phyloP scores from a whole-genome alignment of 1,284 basidiomycete species.

The Ustilago tritici region DNA sequence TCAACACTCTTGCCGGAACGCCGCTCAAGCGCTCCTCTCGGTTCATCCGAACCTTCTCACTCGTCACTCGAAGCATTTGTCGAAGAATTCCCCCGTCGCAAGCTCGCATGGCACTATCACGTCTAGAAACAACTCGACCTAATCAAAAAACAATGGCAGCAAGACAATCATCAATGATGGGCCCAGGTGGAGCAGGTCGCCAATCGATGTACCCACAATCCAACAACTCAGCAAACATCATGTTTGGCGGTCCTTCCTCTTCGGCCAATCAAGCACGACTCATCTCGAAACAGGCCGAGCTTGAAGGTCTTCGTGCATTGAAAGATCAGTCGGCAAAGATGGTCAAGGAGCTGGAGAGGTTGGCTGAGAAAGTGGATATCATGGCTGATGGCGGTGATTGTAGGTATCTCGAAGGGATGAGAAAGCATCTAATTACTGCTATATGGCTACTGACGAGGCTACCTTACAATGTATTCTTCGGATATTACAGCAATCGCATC shows the following conservation, averaged over 20 bases:
- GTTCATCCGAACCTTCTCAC: too few relatives aligned
- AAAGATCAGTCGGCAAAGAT: conserved; percentile 62
- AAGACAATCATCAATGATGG: conserved; percentile 34
- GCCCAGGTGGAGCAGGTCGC: conserved; percentile 24
- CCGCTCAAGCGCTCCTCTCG: too few relatives aligned
- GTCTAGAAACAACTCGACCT: too few relatives aligned
- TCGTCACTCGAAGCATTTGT: too few relatives aligned
- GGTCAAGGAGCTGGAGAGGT: conserved; percentile 58
- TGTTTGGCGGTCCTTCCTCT: conserved; percentile 47
- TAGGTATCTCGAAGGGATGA: conserved; percentile 22
- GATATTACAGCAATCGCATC: conserved; percentile 58
- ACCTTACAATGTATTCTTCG: not conserved
- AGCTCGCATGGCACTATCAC: too few relatives aligned
- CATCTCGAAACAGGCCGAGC: conserved; percentile 62
- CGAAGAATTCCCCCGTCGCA: too few relatives aligned
- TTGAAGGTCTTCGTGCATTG: conserved; percentile 61
- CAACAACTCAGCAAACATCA: conserved; percentile 28
- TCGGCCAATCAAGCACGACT: conserved; percentile 53
- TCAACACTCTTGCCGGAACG: too few relatives aligned
- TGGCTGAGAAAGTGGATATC: conserved; percentile 61
- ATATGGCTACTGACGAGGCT: conserved; percentile 1
- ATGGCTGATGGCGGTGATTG: conserved; percentile 63
- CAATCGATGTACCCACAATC: conserved; percentile 47
- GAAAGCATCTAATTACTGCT: too few relatives aligned
- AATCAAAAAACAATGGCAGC: conserved; percentile 25